Evolutionary conservation across 2,329 filamentous ascomycete species (phyloP).

Genomic region (Davidsoniella neocaledoniae): DNA sequence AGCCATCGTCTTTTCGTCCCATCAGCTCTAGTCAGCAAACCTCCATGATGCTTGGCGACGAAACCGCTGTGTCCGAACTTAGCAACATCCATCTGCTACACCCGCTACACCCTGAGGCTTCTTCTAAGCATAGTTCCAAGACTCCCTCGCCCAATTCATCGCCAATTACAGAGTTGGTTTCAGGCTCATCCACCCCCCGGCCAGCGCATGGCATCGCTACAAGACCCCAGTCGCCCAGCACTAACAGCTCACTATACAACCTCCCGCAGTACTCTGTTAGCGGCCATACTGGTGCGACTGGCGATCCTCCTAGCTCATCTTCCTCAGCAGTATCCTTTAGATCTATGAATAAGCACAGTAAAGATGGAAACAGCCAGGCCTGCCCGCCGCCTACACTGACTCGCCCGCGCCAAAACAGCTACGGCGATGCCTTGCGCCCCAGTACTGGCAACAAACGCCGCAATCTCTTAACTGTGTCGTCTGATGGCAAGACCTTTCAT

Average conservation of each 20-base stretch:
- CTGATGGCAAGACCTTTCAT: slow-evolving; percentile 41
- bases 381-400: slow-evolving; percentile 2
- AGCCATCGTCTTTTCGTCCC: slow-evolving; percentile 9
- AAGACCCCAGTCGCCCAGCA: neutral
- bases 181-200: slow-evolving; percentile 8
- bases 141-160: neutral
- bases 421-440: slow-evolving; percentile 4
- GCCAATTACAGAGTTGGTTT: slow-evolving; percentile 4
- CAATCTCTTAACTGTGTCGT: slow-evolving; percentile 33
- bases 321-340: slow-evolving; percentile 7
- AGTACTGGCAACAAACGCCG: slow-evolving; percentile 16
- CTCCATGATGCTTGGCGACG: slow-evolving; percentile 8
- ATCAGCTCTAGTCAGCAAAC: slow-evolving; percentile 9
- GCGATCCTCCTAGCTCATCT: slow-evolving; percentile 11
- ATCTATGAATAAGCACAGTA: neutral
- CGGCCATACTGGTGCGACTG: slow-evolving; percentile 1
- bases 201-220: neutral
- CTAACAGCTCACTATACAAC: slow-evolving; percentile 6
- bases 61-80: slow-evolving; percentile 9
- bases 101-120: neutral
- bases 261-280: slow-evolving; percentile 2
- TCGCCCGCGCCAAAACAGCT: slow-evolving; percentile 4
- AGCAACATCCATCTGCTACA: neutral
- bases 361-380: neutral
- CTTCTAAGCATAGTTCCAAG: neutral